These are phyloP conservation scores for Sporisorium iseilematis-ciliati DNA, from an alignment of 1,284 basidiomycete species.

Conservation along the genomic window DNA sequence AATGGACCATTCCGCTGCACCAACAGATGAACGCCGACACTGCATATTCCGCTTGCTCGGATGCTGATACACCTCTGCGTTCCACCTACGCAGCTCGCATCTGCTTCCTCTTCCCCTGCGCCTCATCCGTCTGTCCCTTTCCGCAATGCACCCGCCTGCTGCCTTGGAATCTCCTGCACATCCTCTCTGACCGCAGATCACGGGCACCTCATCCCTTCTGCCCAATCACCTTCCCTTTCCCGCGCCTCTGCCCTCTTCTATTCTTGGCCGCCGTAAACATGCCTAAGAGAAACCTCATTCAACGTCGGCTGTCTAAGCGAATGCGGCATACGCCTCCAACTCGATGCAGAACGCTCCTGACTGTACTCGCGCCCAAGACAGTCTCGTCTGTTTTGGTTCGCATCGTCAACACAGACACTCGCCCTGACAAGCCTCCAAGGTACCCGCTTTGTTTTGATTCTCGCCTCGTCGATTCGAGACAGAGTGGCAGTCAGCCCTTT, in stretches of 20 bases:
- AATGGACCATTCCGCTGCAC: conserved; percentile 28
- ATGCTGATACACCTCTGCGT: not conserved
- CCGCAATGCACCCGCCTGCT: conserved; percentile 50
- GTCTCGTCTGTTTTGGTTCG: not conserved
- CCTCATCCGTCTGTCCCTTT: conserved; percentile 5
- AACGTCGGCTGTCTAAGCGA: conserved; percentile 47
- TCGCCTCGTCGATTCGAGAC: not conserved
- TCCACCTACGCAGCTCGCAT: conserved; percentile 1
- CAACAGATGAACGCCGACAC: conserved; percentile 1
- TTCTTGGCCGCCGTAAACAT: conserved; percentile 28
- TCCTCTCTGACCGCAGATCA: conserved; percentile 6
- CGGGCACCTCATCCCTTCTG: conserved; percentile 8
- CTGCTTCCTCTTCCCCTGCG: conserved; percentile 4
- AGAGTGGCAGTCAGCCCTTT: not conserved
- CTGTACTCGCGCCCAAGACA: conserved; percentile 15
- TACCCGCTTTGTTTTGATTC: conserved; percentile 46
- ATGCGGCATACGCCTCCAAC: conserved; percentile 25
- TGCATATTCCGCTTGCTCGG: conserved; percentile 3
- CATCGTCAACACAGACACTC: not conserved
- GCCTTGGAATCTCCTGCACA: conserved; percentile 38
- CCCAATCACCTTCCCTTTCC: not conserved
- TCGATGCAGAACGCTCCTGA: conserved; percentile 6
- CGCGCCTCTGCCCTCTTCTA: not conserved
- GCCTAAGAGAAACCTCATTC: conserved; percentile 43
- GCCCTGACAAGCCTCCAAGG: not conserved